Conservation (phyloP, 106 monocot genomes). For the Phalaenopsis aphrodite region DNA sequence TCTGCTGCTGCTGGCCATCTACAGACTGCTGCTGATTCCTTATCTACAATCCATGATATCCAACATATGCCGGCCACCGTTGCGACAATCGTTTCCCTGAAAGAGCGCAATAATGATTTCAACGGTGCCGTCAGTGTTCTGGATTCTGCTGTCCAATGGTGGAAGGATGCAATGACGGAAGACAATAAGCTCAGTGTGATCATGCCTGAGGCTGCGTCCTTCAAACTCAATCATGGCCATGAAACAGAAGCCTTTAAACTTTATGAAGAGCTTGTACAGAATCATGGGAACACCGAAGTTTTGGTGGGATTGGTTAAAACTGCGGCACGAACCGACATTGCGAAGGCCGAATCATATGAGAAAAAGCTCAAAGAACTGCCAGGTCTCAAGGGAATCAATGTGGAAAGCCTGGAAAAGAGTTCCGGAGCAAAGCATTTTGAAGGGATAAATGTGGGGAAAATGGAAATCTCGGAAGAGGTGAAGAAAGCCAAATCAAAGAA, state of each 20-base stretch:
- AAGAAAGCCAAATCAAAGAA: constrained; percentile 74
- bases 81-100: constrained; percentile 73
- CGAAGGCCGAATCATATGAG: constrained; percentile 81
- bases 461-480: constrained; percentile 48
- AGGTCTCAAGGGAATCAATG: constrained; percentile 60
- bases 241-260: constrained; percentile 48
- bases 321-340: constrained; percentile 44
- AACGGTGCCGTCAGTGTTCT: constrained; percentile 42
- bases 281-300: constrained; percentile 24
- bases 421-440: constrained; percentile 72
- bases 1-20: constrained; percentile 71
- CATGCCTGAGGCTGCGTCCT: constrained; percentile 60
- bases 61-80: constrained; percentile 74
- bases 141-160: constrained; percentile 66
- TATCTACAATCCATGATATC: constrained; percentile 64
- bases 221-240: constrained; percentile 46
- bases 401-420: constrained; percentile 71
- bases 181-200: constrained; percentile 52
- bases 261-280: constrained; percentile 44
- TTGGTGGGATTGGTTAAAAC: constrained; percentile 53
- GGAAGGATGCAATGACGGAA: constrained; percentile 80
- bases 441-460: constrained; percentile 24
- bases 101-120: constrained; percentile 45
- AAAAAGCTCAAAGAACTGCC: constrained; percentile 54
- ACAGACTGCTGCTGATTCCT: constrained; percentile 59